These are phyloP conservation scores for Globisporangium viniferum DNA, from an alignment of 352 stramenopile species.

Conservation along the genomic window DNA sequence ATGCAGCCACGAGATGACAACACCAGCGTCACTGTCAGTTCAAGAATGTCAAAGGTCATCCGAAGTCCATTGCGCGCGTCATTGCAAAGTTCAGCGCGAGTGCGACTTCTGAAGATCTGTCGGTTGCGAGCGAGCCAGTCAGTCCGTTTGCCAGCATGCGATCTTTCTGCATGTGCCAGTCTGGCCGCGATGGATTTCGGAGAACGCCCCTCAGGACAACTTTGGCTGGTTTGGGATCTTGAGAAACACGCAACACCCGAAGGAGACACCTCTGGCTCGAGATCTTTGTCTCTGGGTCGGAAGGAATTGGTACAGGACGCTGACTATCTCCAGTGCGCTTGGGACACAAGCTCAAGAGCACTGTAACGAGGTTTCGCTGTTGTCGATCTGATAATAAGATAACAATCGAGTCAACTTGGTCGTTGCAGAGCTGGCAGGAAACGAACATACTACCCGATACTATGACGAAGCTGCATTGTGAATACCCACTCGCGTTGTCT, in stretches of 20 bases:
- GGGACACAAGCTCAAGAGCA: no score
- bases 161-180: background rate
- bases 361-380: no score
- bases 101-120: background rate
- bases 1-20: conserved; percentile 7
- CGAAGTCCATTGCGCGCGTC: no score
- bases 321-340: background rate
- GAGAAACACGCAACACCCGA: background rate
- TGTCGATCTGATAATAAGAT: no score
- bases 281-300: background rate
- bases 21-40: background rate
- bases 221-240: background rate
- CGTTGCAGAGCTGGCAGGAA: no score
- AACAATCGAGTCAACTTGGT: no score
- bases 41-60: background rate
- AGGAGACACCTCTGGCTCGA: background rate
- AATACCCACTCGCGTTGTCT: background rate
- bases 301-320: background rate
- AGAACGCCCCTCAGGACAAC: background rate
- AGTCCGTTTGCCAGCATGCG: background rate
- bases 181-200: background rate
- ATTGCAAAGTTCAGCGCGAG: no score
- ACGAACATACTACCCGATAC: no score
- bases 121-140: background rate
- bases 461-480: no score